These are phyloP conservation scores for Candida pseudofarinosa DNA, from an alignment of 805 yeast species.

Conservation along the genomic window DNA sequence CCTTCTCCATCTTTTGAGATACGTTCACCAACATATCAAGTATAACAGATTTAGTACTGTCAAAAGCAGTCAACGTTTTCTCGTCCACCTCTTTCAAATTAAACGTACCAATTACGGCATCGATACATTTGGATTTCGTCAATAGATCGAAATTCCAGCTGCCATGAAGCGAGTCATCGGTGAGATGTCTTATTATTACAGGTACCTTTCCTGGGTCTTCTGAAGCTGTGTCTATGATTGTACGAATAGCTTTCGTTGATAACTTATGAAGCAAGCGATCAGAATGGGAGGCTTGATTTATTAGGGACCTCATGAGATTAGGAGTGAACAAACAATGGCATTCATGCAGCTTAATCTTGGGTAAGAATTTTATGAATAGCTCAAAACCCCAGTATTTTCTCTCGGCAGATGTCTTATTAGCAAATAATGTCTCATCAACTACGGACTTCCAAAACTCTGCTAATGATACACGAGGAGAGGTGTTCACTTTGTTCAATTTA, in stretches of 20 bases:
- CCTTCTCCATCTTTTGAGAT: constrained; percentile 19
- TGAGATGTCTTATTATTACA: constrained; percentile 20
- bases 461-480: constrained; percentile 18
- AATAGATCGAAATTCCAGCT: constrained; percentile 70
- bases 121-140: constrained; percentile 68
- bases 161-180: constrained; percentile 40
- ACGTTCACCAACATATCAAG: constrained; percentile 19
- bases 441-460: constrained; percentile 75
- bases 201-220: constrained; percentile 38
- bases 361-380: constrained; percentile 52
- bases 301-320: constrained; percentile 66
- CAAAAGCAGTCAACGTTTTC: constrained; percentile 10
- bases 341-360: constrained; percentile 12
- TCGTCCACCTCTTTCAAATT: constrained; percentile 16
- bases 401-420: constrained; percentile 75
- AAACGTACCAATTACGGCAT: constrained; percentile 26
- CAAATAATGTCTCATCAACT: constrained; percentile 77
- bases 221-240: constrained; percentile 37
- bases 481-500: constrained; percentile 4
- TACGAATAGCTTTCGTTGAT: constrained; percentile 49
- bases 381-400: constrained; percentile 85
- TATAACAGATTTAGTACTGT: constrained; percentile 10
- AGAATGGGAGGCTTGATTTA: constrained; percentile 68
- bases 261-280: constrained; percentile 65
- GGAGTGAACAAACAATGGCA: constrained; percentile 45